These are phyloP conservation scores for Globisporangium uncinulatum DNA, from an alignment of 352 stramenopile genomes.

Conservation along the genomic window DNA sequence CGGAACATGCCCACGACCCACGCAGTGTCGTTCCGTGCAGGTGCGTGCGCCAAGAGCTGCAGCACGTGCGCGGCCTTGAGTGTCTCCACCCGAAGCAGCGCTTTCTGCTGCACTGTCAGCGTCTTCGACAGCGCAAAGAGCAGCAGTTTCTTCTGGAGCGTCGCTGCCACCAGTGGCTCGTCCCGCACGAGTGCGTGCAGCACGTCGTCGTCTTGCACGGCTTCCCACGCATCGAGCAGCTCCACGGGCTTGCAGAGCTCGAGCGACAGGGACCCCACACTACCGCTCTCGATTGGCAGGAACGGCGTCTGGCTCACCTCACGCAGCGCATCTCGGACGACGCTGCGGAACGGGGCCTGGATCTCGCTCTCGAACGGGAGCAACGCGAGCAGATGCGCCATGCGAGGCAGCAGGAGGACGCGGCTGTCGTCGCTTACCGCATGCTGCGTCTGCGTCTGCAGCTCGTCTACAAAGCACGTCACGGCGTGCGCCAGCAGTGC, in stretches of 20 bases:
- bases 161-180: conserved; percentile 19
- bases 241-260: conserved; percentile 25
- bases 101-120: conserved; percentile 44
- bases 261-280: background rate
- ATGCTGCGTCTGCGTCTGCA: too few relatives aligned
- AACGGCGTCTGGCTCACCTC: conserved; percentile 45
- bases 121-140: conserved; percentile 29
- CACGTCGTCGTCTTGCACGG: conserved; percentile 15
- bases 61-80: conserved; percentile 60
- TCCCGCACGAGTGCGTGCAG: conserved; percentile 9
- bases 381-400: conserved; percentile 37
- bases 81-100: conserved; percentile 55
- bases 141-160: conserved; percentile 51
- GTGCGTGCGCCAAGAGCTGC: conserved; percentile 34
- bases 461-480: conserved; percentile 13
- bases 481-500: conserved; percentile 31
- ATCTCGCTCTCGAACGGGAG: conserved; percentile 68
- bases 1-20: conserved; percentile 38
- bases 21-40: conserved; percentile 26
- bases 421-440: background rate
- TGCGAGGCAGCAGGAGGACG: conserved; percentile 16
- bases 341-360: conserved; percentile 56
- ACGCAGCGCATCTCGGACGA: conserved; percentile 58
- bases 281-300: conserved; percentile 19
- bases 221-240: conserved; percentile 41